These are phyloP conservation scores for Eutrema japonicum DNA, from an alignment of 345 rosid genomes.

Conservation along the genomic window DNA sequence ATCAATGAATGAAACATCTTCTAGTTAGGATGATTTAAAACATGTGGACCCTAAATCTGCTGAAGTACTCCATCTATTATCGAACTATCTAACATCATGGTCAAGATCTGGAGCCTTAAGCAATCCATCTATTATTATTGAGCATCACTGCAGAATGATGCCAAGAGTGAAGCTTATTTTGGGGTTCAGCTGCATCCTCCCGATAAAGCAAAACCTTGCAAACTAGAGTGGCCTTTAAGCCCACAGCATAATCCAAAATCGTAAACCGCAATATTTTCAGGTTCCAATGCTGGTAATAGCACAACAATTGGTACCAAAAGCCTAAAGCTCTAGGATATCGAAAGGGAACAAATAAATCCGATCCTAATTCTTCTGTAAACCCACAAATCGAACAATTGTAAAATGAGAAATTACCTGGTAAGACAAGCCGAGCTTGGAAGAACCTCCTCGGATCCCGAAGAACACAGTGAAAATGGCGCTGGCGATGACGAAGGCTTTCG, in stretches of 20 bases:
- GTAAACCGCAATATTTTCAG: not conserved
- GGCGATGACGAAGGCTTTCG: slow-evolving; percentile 63
- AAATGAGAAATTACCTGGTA: slow-evolving; percentile 57
- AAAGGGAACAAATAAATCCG: not conserved
- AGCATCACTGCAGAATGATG: not conserved
- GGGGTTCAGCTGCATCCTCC: slow-evolving; percentile 3
- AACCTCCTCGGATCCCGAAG: slow-evolving; percentile 76
- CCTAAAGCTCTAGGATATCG: not conserved
- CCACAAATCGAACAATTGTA: not conserved
- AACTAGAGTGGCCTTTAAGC: not conserved
- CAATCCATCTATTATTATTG: not conserved
- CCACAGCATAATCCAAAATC: not conserved
- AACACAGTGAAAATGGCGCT: slow-evolving; percentile 65
- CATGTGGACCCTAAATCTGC: not conserved
- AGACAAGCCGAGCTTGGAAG: slow-evolving; percentile 66
- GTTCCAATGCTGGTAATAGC: not conserved
- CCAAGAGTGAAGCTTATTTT: not conserved
- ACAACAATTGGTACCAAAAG: not conserved
- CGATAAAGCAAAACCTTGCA: slow-evolving; percentile 13
- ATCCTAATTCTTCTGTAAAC: not conserved
- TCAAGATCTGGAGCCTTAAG: not conserved
- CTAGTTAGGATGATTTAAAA: not conserved
- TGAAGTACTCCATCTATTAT: not conserved
- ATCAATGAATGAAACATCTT: not conserved
- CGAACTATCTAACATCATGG: slow-evolving; percentile 6